Evolutionary conservation across 441 rosid genomes (phyloP).

Genomic region (Adansonia grandidieri): DNA sequence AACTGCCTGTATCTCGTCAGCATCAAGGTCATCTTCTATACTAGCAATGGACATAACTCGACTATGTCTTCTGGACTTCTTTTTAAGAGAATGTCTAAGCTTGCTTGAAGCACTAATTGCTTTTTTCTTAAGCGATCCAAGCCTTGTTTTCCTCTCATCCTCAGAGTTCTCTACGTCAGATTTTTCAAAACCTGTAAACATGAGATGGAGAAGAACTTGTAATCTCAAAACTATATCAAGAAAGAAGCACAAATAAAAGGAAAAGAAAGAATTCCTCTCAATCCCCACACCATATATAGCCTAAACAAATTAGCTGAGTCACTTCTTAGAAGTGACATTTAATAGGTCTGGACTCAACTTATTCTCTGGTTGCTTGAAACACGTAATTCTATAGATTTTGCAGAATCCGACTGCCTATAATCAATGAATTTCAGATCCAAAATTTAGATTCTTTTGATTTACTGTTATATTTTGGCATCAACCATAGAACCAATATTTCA

Average conservation of each 20-base stretch:
- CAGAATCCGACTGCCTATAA: background rate
- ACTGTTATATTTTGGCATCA: background rate
- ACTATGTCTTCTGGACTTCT: constrained; percentile 54
- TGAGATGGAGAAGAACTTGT: constrained; percentile 26
- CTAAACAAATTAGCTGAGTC: too few species aligned
- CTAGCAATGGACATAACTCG: constrained; percentile 50
- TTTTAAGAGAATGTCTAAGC: constrained; percentile 62
- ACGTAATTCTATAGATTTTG: background rate
- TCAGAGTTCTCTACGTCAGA: constrained; percentile 51
- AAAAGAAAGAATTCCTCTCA: too few species aligned
- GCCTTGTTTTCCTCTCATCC: constrained; percentile 66
- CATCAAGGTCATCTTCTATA: constrained; percentile 57
- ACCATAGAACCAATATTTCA: background rate
- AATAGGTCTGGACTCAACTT: too few species aligned
- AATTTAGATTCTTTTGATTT: background rate
- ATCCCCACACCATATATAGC: too few species aligned
- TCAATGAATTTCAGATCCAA: background rate
- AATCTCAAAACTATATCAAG: constrained; percentile 29
- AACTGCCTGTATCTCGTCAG: constrained; percentile 56
- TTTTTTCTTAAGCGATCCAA: constrained; percentile 66
- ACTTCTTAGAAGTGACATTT: too few species aligned
- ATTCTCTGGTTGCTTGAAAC: too few species aligned
- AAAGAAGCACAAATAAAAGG: background rate
- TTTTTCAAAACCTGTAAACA: constrained; percentile 48
- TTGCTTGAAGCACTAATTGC: constrained; percentile 67